Percentiles rank a stretch among this genome's conserved stretches.
Evolutionary conservation across 305 asterid species (phyloP).

Genomic region (Fraxinus angustifolia): DNA sequence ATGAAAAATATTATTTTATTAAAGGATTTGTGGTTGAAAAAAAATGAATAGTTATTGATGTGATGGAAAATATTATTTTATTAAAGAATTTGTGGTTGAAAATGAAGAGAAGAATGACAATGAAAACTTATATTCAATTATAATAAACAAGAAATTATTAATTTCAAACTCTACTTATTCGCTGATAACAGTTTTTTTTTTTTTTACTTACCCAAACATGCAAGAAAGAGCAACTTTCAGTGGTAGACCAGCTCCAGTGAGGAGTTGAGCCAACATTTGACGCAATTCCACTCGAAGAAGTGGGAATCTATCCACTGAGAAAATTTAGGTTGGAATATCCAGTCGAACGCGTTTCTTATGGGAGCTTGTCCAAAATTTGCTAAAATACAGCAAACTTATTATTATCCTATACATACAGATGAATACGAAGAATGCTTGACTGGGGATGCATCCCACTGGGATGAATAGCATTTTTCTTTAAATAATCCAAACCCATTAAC

Average conservation of each 20-base stretch:
- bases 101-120: too few species aligned
- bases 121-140: not conserved
- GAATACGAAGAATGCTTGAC: not conserved
- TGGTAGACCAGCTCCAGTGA: not conserved
- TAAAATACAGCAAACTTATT: not conserved
- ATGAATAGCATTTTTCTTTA: too few species aligned
- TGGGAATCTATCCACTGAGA: not conserved
- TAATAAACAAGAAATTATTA: not conserved
- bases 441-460: too few species aligned
- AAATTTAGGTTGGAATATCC: not conserved
- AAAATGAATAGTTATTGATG: too few species aligned
- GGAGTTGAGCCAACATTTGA: constrained; percentile 14
- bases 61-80: too few species aligned
- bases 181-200: not conserved
- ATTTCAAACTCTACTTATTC: not conserved
- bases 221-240: not conserved
- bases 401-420: constrained; percentile 6
- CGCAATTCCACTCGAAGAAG: not conserved
- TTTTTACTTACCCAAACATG: not conserved
- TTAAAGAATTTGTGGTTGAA: too few species aligned
- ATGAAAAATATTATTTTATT: too few species aligned
- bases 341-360: constrained; percentile 28
- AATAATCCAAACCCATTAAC: constrained; percentile 15
- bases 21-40: too few species aligned
- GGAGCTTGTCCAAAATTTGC: not conserved